Base-by-base conservation (phyloP, 176 grass and related monocot species). In the Rhynchospora tenuis region DNA sequence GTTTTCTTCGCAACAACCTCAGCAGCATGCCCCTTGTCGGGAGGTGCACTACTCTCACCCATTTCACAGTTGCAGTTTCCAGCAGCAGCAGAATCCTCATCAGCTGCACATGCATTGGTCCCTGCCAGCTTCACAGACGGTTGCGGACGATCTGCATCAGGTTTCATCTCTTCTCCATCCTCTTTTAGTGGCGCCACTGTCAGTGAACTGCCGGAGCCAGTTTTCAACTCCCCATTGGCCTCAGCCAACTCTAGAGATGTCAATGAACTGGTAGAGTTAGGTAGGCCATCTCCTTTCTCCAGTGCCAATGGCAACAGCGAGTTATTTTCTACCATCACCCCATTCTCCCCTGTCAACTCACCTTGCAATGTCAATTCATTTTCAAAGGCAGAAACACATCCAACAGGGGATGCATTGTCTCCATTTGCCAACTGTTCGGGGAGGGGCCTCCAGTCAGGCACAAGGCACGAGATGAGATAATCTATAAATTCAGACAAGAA, bases 401-500 rank as follows among this genome's bases (percentile, higher is more conserved):
- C 60, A 8, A 14, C 5, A 7, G 43, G 7, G 38, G 60, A 64
- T 9, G 60, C 33, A 45, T 52, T 54, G 57, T 64, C 62, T 0
- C 44, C 55, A 22, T 80, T 82, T 3, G 26, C 79, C 7, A 2
- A 84, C 76, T 76, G 68, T 48, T 54, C 26, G 7, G 46, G 6
- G 24, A 44, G 22, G 16, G 79, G 67, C 29, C 20, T 60, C 85
- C 85, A 82, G 71, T 81, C 28, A 75, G 85, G 79, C 48, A 87
- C 64, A 7, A 87, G 78, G 52, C 68, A 59, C 22, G 75, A 24
- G 23, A 87, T 64, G 55, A 87, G 81, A 46, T 62, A 72, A 87
- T 81, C 79, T 38, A 87, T 87, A 22, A 81, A 82, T 59, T 87
- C 33, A 74, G 79, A 74, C 73, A 87, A 44, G 47, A 87, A 82